Evolutionary conservation across 2,329 filamentous ascomycete genomes (phyloP), one percentile per base, ranked within the genome.

Genomic region (Trichothecium roseum): DNA sequence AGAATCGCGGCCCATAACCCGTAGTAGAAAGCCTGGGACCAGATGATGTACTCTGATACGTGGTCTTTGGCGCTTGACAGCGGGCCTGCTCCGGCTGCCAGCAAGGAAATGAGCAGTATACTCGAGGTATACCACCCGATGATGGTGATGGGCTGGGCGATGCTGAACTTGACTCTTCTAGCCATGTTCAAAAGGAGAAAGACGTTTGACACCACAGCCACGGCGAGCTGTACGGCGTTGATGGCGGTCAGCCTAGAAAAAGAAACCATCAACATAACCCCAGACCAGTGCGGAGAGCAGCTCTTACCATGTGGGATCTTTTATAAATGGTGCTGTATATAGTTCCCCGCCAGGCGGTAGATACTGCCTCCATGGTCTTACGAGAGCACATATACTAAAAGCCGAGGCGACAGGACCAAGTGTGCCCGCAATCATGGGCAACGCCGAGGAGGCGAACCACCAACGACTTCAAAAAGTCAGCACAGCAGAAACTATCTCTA

Each of bases 131-230:
- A 74, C 86, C 88, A 95, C 40, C 84, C 72, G 7, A 82, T 55
- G 40, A 95, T 94, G 1, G 86, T 93, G 16, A 85, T 67, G 1
- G 88, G 87, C 40, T 94, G 72, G 1, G 87, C 85, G 28, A 94
- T 66, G 14, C 80, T 78, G 53, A 94, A 94, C 34, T 84, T 74
- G 6, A 94, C 71, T 5, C 78, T 69, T 38, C 76, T 73, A 0
- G 86, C 84, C 69, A 95, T 94, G 58, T 94, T 94, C 45, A 91
- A 72, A 1, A 95, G 68, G 2, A 95, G 68, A 42, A 86, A 87
- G 2, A 84, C 43, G 47, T 95, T 95, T 7, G 87, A 84, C 2
- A 80, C 55, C 22, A 94, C 63, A 13, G 87, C 88, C 40, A 85
- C 73, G 14, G 63, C 74, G 4, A 95, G 68, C 41, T 89, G 88